Evolutionary conservation across 768 basidiomycete species (phyloP).

Genomic region (Arthromyces matolae): DNA sequence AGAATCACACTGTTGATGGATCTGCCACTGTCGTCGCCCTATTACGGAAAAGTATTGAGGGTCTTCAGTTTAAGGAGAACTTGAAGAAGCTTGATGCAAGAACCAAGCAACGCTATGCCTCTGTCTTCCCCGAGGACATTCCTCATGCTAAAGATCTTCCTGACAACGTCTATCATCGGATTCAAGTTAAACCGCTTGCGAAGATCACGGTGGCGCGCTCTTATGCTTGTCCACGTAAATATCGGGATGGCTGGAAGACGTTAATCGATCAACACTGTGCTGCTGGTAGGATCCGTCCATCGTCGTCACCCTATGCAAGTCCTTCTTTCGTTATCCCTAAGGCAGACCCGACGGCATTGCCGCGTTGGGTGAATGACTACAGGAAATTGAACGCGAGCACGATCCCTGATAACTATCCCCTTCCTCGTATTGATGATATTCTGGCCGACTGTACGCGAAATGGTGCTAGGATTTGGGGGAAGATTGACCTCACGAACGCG

Average conservation of each 20-base stretch:
- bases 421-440: not conserved
- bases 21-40: no score
- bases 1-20: not conserved
- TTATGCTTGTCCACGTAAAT: no score
- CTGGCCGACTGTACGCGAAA: not conserved
- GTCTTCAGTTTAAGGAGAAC: not conserved
- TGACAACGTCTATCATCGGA: not conserved
- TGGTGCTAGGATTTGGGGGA: not conserved
- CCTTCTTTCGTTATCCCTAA: conserved; percentile 25
- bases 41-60: not conserved
- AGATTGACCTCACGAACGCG: not conserved
- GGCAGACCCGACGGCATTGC: conserved; percentile 13
- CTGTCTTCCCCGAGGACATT: not conserved
- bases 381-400: no score
- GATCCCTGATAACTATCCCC: not conserved
- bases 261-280: no score
- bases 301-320: not conserved
- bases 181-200: no score
- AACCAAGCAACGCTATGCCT: not conserved
- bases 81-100: not conserved
- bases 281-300: not conserved
- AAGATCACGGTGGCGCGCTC: no score
- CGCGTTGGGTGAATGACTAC: conserved; percentile 26
- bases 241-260: no score
- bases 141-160: not conserved